Evolutionary conservation across 108 stramenopile genomes (phyloP), one percentile per base, ranked within the genome.

Genomic region (Cylindrotheca closterium): DNA sequence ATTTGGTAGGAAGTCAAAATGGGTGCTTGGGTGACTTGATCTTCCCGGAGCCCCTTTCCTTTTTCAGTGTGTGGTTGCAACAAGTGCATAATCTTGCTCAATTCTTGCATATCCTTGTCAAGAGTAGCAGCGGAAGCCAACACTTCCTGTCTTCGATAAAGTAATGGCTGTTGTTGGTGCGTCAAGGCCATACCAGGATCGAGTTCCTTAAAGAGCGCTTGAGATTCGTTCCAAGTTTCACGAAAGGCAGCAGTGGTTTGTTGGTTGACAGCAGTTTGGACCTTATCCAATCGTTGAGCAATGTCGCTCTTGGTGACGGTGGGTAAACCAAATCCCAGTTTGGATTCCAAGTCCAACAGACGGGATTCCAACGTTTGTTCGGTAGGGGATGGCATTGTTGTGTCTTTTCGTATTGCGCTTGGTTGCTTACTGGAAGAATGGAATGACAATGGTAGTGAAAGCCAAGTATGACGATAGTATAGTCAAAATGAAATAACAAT

Each of bases 71-170:
- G 19, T 25, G 42, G 34, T 49, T 28, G 23, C 30, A 67, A 48
- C 28, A 88, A 61, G 67, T 87, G 80, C 58, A 79, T 70, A 63
- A 92, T 84, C 0, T 68, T 30, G 54, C 69, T 52, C 54, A 88
- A 59, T 19, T 81, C 18, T 3, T 72, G 53, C 81, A 92, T 73
- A 50, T 87, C 83, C 19, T 59, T 47, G 27, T 72, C 54, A 59
- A 89, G 62, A 0, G 77, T 69, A 0, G 80, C 67, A 7, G 78
- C 33, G 0, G 77, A 69, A 0, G 91, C 85, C 67, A 92, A 74
- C 12, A 92, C 61, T 73, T 85, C 78, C 71, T 84, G 79, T 28
- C 83, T 63, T 10, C 85, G 77, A 58, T 74, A 92, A 31, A 83
- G 50, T 32, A 88, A 47, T 0, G 87, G 91, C 54, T 75, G 70